Evolutionary conservation across 257 asterid genomes (phyloP), one percentile per base, ranked within the genome.

Genomic region (Orobanche coerulescens): DNA sequence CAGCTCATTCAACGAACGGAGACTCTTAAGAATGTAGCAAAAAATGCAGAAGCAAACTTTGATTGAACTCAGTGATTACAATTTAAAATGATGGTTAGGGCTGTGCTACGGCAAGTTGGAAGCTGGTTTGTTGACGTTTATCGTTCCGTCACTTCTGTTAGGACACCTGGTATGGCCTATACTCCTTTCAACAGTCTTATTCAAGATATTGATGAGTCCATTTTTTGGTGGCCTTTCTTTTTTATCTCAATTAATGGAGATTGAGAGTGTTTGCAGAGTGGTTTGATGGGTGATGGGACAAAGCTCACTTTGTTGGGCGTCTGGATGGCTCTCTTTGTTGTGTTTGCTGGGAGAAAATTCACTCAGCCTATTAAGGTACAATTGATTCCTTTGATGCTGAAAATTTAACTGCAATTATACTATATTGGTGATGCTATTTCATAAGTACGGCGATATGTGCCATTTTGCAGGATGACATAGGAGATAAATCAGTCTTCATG

Each of bases 311-410:
- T 92, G 66, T 61, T 92, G 74, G 85, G 84, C 6, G 68, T 77
- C 52, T 92, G 98, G 98, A 82, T 82, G 95, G 80, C 82, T 5
- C 95, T 88, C 49, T 82, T 92, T 63, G 61, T 72, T 6, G 80
- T 88, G 63, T 88, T 93, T 59, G 96, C 98, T 0, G 97, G 89
- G 33, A 88, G 98, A 77, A 93, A 93, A 69, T 93, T 93, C 81
- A 84, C 77, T 48, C 98, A 93, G 61, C 90, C 97, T 30, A 83
- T 93, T 12, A 93, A 93, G 88, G 98, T 88, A 9, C 3, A 26
- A 26, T 26, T 1, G 31, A 31, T 6, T 48, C 9, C 10, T 1
- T 36, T 36, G 42, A 22, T 10, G 14, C 18, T 20, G 30, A n/a
- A n/a, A n/a, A n/a, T 48, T 48, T 7, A 3, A 16, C 31, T 49